A percentile compares a stretch with the other conserved stretches of the same genome.
These are phyloP conservation scores for Kuraishia borneana DNA, from an alignment of 805 yeast species.

Conservation along the genomic window DNA sequence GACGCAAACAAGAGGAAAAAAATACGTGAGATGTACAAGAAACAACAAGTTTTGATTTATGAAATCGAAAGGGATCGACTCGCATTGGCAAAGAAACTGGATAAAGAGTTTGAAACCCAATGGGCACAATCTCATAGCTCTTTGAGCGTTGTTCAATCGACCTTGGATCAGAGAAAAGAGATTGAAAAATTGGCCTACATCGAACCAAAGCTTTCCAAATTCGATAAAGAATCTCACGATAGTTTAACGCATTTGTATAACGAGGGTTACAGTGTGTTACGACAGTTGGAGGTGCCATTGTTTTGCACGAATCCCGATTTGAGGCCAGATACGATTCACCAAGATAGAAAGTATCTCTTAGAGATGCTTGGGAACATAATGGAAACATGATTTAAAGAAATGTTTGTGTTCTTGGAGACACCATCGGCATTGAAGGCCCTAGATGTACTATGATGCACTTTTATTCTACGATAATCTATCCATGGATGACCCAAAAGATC, in stretches of 20 bases:
- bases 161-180: too few species aligned
- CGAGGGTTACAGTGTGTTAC: constrained; percentile 1
- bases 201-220: too few species aligned
- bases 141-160: too few species aligned
- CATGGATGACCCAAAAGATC: neutral
- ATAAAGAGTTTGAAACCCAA: neutral
- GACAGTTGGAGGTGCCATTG: constrained; percentile 5
- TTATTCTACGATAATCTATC: neutral
- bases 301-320: constrained; percentile 5
- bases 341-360: constrained; percentile 4
- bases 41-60: neutral
- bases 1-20: neutral
- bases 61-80: neutral
- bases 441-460: constrained; percentile 4
- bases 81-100: neutral
- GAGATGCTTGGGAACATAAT: constrained; percentile 4
- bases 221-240: constrained; percentile 2
- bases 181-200: too few species aligned
- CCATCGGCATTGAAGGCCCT: neutral
- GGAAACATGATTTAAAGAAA: neutral
- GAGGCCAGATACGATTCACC: constrained; percentile 1
- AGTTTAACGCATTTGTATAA: too few species aligned
- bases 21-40: neutral
- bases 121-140: too few species aligned
- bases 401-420: constrained; percentile 5